Evolutionary conservation across 345 rosid species (phyloP).

Genomic region (Citrus mangshanensis): DNA sequence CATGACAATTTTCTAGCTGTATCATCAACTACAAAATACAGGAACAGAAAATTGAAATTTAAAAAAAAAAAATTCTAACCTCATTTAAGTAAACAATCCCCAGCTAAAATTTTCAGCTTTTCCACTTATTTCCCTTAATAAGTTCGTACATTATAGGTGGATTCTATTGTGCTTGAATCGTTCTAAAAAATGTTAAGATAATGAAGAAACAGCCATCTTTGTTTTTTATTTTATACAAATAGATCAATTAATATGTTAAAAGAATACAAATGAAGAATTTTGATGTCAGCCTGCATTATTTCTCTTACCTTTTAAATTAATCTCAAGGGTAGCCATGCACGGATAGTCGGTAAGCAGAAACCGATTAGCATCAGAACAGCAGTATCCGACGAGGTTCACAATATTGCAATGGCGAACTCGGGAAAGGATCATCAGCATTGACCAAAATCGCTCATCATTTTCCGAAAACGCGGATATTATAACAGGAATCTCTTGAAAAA

Average conservation of each 20-base stretch:
- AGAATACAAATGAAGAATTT: no score
- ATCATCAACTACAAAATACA: conserved; percentile 22
- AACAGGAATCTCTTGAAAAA: conserved; percentile 31
- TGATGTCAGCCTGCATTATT: not conserved
- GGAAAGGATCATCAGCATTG: conserved; percentile 36
- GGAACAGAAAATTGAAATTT: not conserved
- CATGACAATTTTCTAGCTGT: conserved; percentile 35
- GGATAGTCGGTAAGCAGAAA: conserved; percentile 37
- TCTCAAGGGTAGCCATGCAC: conserved; percentile 29
- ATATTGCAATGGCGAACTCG: conserved; percentile 41
- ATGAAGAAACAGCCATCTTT: no score
- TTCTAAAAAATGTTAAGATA: no score
- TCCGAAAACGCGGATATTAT: conserved; percentile 20
- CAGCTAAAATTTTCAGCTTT: no score
- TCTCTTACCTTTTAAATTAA: conserved; percentile 26
- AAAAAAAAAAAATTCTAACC: no score
- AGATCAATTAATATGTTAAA: no score
- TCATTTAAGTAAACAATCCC: no score
- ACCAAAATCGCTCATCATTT: conserved; percentile 41
- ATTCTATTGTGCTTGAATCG: no score
- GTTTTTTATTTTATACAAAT: no score
- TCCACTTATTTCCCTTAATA: no score
- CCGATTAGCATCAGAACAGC: conserved; percentile 32
- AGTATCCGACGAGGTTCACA: conserved; percentile 40
- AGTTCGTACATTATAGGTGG: no score